Conservation (phyloP, 306 rosid genomes). For the Gillenia trifoliata region DNA sequence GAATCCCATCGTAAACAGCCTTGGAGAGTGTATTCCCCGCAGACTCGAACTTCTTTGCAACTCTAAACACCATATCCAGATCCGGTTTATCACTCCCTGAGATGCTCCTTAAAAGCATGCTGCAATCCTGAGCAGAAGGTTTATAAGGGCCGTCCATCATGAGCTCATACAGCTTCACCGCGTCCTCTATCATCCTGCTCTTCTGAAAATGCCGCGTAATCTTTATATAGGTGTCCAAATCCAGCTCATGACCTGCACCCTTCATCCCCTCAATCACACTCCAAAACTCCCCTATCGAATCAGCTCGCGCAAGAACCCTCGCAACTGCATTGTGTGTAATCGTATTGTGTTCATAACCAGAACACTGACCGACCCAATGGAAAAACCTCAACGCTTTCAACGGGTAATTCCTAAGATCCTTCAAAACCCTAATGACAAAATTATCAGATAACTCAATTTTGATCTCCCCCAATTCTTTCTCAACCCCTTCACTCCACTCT, state of each 20-base stretch:
- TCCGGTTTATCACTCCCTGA: slow-evolving; percentile 43
- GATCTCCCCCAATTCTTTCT: slow-evolving; percentile 38
- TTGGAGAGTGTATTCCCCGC: slow-evolving; percentile 50
- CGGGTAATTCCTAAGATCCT: slow-evolving; percentile 48
- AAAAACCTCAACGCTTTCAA: slow-evolving; percentile 57
- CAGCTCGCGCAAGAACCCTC: slow-evolving; percentile 54
- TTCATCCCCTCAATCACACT: slow-evolving; percentile 58
- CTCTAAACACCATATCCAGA: slow-evolving; percentile 57
- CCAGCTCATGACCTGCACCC: slow-evolving; percentile 52
- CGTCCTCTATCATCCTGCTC: slow-evolving; percentile 64
- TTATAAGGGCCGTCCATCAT: slow-evolving; percentile 85
- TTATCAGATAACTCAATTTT: slow-evolving; percentile 46
- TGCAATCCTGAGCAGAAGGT: slow-evolving; percentile 62
- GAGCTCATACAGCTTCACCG: slow-evolving; percentile 81
- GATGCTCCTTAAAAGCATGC: slow-evolving; percentile 42
- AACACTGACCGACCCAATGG: slow-evolving; percentile 47
- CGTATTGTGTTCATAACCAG: slow-evolving; percentile 47
- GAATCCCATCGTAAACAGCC: slow-evolving; percentile 77
- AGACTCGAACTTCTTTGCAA: slow-evolving; percentile 60
- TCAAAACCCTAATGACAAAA: slow-evolving; percentile 55
- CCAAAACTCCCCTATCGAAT: slow-evolving; percentile 69
- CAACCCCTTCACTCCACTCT: slow-evolving; percentile 58
- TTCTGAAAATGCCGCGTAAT: slow-evolving; percentile 61
- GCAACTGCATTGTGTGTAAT: slow-evolving; percentile 68
- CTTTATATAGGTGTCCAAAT: slow-evolving; percentile 73